Conservation (phyloP, 768 basidiomycete species). For the Guyanaporus albipodus region DNA sequence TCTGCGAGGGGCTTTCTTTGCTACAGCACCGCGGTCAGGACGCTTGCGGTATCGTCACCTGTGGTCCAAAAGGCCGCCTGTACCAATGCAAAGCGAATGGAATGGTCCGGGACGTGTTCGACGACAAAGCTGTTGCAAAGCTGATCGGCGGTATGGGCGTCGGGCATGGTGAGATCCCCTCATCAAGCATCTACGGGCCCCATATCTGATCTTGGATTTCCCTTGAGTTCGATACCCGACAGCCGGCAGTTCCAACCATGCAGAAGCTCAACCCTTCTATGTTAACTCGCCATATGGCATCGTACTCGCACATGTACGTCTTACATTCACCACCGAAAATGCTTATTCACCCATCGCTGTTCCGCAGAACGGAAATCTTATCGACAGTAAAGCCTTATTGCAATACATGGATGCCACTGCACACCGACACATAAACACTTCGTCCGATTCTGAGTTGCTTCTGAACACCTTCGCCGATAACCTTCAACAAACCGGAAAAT, state of each 20-base stretch:
- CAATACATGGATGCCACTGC: slow-evolving; percentile 94
- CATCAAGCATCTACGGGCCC: not conserved
- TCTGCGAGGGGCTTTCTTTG: slow-evolving; percentile 91
- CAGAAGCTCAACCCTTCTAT: slow-evolving; percentile 99
- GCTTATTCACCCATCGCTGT: slow-evolving; percentile 1
- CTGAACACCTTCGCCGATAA: slow-evolving; percentile 98
- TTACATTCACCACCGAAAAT: not conserved
- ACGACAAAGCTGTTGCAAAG: slow-evolving; percentile 67
- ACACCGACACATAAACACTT: slow-evolving; percentile 98
- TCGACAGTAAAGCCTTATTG: slow-evolving; percentile 84
- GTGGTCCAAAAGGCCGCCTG: slow-evolving; percentile 90
- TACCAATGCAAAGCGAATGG: slow-evolving; percentile 99
- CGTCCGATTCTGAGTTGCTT: slow-evolving; percentile 94
- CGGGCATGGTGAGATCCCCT: slow-evolving; percentile 72
- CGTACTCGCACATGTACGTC: slow-evolving; percentile 89
- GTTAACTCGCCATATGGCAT: slow-evolving; percentile 99
- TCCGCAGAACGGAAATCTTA: slow-evolving; percentile 91
- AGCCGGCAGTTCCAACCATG: slow-evolving; percentile 93
- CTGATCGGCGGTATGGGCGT: slow-evolving; percentile 95
- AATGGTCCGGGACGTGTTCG: slow-evolving; percentile 98
- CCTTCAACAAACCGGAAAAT: slow-evolving; percentile 96
- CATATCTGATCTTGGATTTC: slow-evolving; percentile 10
- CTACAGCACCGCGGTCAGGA: slow-evolving; percentile 98
- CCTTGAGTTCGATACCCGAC: slow-evolving; percentile 90
- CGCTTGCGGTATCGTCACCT: slow-evolving; percentile 96